Evolutionary conservation across 208 protist species (phyloP).

Genomic region (Polymyxa betae): DNA sequence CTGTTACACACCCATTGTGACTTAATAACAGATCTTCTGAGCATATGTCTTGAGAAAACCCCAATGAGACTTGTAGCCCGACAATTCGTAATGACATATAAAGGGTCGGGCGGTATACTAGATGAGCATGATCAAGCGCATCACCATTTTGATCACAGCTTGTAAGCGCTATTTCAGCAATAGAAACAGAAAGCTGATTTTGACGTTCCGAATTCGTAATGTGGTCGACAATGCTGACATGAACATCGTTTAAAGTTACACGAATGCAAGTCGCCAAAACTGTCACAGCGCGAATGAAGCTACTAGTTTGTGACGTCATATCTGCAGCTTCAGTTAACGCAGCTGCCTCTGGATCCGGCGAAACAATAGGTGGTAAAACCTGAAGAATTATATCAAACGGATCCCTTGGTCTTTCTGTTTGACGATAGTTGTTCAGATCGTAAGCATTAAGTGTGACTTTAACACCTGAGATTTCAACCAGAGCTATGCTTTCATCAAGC

Average conservation of each 20-base stretch:
- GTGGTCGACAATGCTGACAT: no score
- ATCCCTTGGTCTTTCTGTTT: not conserved
- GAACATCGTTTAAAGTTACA: no score
- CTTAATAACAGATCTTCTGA: not conserved
- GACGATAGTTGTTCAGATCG: not conserved
- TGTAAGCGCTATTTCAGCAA: no score
- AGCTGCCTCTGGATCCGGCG: not conserved
- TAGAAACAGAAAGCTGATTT: no score
- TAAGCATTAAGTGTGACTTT: not conserved
- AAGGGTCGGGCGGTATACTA: no score
- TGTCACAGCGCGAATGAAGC: no score
- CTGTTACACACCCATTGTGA: not conserved
- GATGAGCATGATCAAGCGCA: no score
- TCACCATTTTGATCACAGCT: no score
- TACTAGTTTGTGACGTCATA: not conserved
- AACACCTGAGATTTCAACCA: not conserved
- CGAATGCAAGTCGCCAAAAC: no score
- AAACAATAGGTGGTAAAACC: not conserved
- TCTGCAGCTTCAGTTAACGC: not conserved
- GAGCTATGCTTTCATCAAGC: not conserved
- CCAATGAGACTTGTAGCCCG: not conserved
- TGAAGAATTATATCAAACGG: not conserved
- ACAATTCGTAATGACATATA: no score
- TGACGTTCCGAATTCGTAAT: no score
- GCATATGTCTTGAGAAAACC: not conserved